A percentile compares a stretch with the other conserved stretches of the same genome.
Evolutionary conservation across 495 filamentous ascomycete species (phyloP).

Genomic region (Baudoinia panamericana): DNA sequence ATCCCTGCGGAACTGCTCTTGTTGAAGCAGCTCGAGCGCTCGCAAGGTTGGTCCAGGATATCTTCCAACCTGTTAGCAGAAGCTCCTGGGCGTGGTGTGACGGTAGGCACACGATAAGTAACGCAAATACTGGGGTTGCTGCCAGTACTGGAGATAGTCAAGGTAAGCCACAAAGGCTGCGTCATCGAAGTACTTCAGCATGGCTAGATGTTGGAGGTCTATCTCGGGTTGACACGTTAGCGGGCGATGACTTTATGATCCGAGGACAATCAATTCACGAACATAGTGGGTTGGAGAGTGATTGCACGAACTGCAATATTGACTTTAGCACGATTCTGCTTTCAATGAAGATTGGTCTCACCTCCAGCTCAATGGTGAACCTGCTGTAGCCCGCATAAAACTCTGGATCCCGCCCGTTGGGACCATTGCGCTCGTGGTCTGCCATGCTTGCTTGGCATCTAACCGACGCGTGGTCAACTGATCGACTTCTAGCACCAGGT

Average conservation of each 20-base stretch:
- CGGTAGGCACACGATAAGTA: constrained; percentile 42
- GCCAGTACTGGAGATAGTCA: constrained; percentile 73
- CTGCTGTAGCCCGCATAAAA: constrained; percentile 50
- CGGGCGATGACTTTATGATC: too few relatives aligned
- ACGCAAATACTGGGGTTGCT: constrained; percentile 65
- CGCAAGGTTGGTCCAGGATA: constrained; percentile 76
- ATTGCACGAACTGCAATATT: constrained; percentile 57
- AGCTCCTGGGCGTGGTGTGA: neutral
- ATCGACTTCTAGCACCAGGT: too few relatives aligned
- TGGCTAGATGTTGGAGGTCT: constrained; percentile 68
- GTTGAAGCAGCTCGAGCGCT: constrained; percentile 68
- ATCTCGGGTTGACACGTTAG: neutral
- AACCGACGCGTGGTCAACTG: neutral
- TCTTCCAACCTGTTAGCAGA: constrained; percentile 14
- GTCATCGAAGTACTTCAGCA: constrained; percentile 39
- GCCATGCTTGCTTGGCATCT: neutral
- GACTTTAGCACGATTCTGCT: neutral
- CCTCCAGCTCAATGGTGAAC: constrained; percentile 66
- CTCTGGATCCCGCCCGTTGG: constrained; percentile 30
- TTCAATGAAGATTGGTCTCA: constrained; percentile 26
- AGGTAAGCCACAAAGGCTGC: constrained; percentile 70
- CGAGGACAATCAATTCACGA: too few relatives aligned
- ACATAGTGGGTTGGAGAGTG: constrained; percentile 61
- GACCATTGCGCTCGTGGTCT: neutral
- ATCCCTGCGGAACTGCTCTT: constrained; percentile 69